phyloP scores from a whole-genome alignment of 106 monocot genomes.

The Agapanthus africanus region DNA sequence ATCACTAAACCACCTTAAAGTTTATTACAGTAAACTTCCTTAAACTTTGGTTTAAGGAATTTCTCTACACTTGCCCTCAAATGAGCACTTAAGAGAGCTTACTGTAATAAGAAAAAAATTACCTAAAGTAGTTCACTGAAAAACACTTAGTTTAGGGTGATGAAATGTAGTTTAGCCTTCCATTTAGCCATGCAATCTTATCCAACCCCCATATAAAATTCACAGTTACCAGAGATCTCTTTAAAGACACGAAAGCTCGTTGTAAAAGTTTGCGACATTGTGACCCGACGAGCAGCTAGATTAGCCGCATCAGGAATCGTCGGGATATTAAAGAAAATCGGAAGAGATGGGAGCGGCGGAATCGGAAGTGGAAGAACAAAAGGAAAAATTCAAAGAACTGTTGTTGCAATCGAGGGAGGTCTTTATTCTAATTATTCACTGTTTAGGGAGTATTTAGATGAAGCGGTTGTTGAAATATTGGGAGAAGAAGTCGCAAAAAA shows the following conservation, averaged over 20 bases:
- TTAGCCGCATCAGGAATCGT: constrained; percentile 90
- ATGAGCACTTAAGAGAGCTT: no score
- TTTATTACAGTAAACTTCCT: no score
- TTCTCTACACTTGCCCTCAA: no score
- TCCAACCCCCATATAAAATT: neutral
- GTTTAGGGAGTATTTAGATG: constrained; percentile 83
- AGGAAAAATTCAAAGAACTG: constrained; percentile 42
- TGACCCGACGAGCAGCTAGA: constrained; percentile 75
- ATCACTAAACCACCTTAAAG: no score
- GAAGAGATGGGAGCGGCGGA: constrained; percentile 73
- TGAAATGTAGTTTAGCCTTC: no score
- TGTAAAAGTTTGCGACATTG: constrained; percentile 74
- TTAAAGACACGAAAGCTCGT: constrained; percentile 67
- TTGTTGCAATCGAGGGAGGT: constrained; percentile 83
- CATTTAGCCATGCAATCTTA: no score
- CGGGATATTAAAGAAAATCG: constrained; percentile 90
- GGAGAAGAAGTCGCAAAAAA: constrained; percentile 70
- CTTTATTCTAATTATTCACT: constrained; percentile 49
- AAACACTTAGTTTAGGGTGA: no score
- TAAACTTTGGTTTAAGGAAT: neutral
- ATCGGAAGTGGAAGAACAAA: constrained; percentile 39
- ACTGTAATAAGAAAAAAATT: no score
- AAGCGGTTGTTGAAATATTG: constrained; percentile 75
- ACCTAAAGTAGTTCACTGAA: no score
- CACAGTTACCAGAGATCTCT: constrained; percentile 50